Base-by-base conservation (phyloP, 768 basidiomycete genomes). In the Exsudoporus frostii region DNA sequence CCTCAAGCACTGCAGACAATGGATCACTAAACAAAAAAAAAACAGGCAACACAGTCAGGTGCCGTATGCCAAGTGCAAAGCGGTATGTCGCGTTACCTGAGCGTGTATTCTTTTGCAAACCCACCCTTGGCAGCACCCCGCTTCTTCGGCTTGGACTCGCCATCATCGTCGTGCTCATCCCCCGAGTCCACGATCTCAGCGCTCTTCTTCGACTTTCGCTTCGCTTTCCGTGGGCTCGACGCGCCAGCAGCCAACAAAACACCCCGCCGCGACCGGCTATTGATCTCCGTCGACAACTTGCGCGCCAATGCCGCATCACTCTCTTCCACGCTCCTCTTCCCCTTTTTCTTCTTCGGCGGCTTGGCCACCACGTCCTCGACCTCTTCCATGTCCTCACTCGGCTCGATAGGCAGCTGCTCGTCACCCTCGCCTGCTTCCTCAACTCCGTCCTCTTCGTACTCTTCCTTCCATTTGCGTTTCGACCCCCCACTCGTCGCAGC, bases 271-370 rank as follows among this genome's bases (percentile, higher is more conserved):
- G 84, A 73, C 56, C 82, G 80, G 53, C 81, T 74, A 59, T 91
- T 88, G 38, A 87, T 81, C 64, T 89, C 84, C 54, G 74, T 76
- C 51, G 86, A 85, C 53, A 91, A 72, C 66, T 85, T 81, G 53
- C 86, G 79, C 38, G 88, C 88, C 57, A 88, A 71, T 67, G 82
- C 80, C 38, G 82, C 89, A 61, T 91, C 88, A 57, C 77, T 80
- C 63, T 85, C 75, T 60, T 80, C 81, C 53, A 73, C 74, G 22
- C 71, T 71, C 59, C 71, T 75, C 67, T 77, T 81, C 50, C 67
- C 65, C 50, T 66, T 72, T 39, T 68, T 72, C 69, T 78, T 83
- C 74, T 77, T 83, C 2, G 53, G 17, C 19, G 53, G 19, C 44
- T 63, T 68, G n/a, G 62, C 57, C 41, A 56, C 60, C 30, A 48